Percentiles rank a stretch among this genome's conserved stretches.
Conservation (phyloP, 805 yeast species). For the Candida saitoana region DNA sequence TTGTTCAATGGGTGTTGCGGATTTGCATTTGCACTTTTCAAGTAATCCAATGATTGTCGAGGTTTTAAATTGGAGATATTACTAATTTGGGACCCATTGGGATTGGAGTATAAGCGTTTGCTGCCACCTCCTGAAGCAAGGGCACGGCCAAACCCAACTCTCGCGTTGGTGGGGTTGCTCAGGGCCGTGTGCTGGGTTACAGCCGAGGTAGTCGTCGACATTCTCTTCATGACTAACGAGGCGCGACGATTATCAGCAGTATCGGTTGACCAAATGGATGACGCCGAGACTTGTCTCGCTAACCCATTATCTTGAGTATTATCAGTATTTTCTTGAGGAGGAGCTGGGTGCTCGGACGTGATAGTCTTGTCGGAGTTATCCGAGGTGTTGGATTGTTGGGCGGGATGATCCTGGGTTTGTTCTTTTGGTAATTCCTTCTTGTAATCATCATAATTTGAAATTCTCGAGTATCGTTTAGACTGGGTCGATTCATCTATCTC, state of each 20-base stretch:
- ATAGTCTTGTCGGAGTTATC: neutral
- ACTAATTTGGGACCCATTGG: neutral
- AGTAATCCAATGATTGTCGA: constrained; percentile 27
- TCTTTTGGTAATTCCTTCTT: neutral
- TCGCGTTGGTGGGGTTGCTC: constrained; percentile 10
- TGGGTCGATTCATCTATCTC: neutral
- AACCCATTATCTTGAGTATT: constrained; percentile 10
- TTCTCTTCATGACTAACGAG: constrained; percentile 29
- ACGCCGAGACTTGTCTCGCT: constrained; percentile 24
- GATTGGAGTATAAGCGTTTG: constrained; percentile 9
- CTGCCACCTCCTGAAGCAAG: constrained; percentile 27
- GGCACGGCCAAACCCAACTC: constrained; percentile 42
- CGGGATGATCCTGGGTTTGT: neutral
- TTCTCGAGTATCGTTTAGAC: neutral
- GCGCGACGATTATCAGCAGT: constrained; percentile 19
- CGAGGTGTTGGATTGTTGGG: neutral
- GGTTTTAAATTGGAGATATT: constrained; percentile 4
- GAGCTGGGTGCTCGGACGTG: neutral
- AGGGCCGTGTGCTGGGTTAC: constrained; percentile 21
- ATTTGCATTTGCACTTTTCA: constrained; percentile 10
- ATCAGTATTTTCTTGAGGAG: constrained; percentile 1
- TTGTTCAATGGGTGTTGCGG: constrained; percentile 17
- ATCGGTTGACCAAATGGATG: constrained; percentile 38
- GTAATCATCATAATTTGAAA: neutral
- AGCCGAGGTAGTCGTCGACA: constrained; percentile 26